Base-by-base conservation (phyloP, 768 basidiomycete species). In the Panaeolus papilionaceus region DNA sequence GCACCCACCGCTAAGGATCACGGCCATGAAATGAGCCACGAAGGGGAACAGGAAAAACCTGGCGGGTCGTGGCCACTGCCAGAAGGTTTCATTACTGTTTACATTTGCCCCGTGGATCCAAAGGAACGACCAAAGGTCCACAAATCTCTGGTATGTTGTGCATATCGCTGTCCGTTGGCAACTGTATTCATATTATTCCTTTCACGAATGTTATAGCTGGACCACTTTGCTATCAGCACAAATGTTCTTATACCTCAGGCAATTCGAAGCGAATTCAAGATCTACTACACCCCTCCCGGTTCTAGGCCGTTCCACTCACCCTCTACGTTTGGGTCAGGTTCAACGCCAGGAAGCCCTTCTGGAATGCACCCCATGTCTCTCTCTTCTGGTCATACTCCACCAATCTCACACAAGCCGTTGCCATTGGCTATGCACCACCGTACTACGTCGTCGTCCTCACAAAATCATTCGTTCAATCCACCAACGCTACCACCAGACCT, bases 151-250 rank as follows among this genome's bases (percentile, higher is more conserved):
- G 93, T 93, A 75, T 69, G 90, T 75, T n/a, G 62, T 37, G 42
- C 62, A 42, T 68, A 33, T 64, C 16, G 11, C 12, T 18, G 11
- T 14, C 39, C 39, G 39, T 33, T 33, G 33, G 2, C 5, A 1
- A 33, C 5, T 33, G 39, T 11, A 14, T 40, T 40, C 2, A 40
- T 40, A 8, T n/a, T n/a, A 20, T 45, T n/a, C 16, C 45, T 16
- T 23, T 23, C 20, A 20, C 8, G 47, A 20, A 49, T 49, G 9
- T 18, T 23, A 9, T 26, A 94, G 92, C 82, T 95, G 14, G 92
- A 95, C 74, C 86, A 85, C 72, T 94, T 95, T 74, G 84, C 92
- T 2, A 89, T 95, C 85, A 94, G 92, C 72, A 86, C 85, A 6
- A 86, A 86, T 47, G 76, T 92, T 61, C 78, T 82, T 38, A 74